These are phyloP conservation scores for baker's yeast (Saccharomyces cerevisiae) DNA, from an alignment of 805 yeast species.

Conservation along the genomic window DNA sequence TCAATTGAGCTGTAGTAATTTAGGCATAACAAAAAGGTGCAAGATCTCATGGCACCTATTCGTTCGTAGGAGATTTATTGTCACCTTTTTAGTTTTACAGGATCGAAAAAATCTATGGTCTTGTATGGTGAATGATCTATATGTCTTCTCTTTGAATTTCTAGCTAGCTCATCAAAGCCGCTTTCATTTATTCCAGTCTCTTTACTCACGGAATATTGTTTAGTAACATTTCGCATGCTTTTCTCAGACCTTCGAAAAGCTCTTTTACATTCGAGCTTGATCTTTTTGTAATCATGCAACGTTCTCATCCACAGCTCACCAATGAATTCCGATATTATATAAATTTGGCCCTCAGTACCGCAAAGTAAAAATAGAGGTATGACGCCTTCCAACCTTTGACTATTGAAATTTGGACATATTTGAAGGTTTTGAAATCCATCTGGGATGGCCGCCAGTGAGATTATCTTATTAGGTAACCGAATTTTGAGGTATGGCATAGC, in stretches of 20 bases:
- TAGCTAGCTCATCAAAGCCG: neutral
- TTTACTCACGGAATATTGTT: neutral
- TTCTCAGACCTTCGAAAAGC: neutral
- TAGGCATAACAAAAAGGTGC: too few relatives aligned
- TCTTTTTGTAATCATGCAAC: neutral
- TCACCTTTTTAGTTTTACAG: neutral
- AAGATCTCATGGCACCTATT: neutral
- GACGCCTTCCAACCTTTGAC: neutral
- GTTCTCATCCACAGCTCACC: neutral
- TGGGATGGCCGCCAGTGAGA: neutral
- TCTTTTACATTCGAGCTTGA: neutral
- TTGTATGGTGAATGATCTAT: neutral
- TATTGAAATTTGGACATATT: neutral
- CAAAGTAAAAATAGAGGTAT: neutral
- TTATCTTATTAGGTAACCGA: neutral
- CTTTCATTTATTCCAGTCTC: neutral
- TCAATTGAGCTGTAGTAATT: too few relatives aligned
- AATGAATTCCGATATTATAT: neutral
- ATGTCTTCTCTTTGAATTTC: neutral
- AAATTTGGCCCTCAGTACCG: neutral
- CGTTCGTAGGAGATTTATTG: neutral
- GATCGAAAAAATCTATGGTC: neutral
- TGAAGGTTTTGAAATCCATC: neutral
- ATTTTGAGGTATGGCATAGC: neutral
- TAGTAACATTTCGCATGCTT: neutral